Base-by-base conservation (phyloP, 2,329 filamentous ascomycete genomes). In the Arthrobotrys sphaeroides region DNA sequence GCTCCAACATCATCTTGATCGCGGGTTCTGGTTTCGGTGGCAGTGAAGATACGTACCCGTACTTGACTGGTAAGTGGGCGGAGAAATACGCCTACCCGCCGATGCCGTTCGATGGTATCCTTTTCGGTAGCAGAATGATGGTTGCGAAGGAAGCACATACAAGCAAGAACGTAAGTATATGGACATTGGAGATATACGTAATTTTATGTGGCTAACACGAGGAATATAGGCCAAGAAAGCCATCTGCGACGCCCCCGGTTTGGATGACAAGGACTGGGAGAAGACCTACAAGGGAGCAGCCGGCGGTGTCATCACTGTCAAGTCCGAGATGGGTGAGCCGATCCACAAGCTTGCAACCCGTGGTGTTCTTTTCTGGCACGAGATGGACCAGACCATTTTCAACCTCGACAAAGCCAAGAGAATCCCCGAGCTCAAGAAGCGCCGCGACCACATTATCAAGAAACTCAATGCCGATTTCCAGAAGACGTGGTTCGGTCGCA, bases 381-480 rank as follows among this genome's bases (percentile, higher is more conserved):
- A 99, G 84, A 97, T 99, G 93, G 95, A 99, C 81, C 89, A 96
- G 83, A 97, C 96, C 84, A 98, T 99, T 81, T 99, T 99, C 86
- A 91, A 89, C 81, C 85, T 99, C 55, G 94, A 97, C 83, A 97
- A 96, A 85, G 93, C 94, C 81, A 97, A 97, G 86, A 90, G 93
- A 43, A 86, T 97, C 20, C 87, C 91, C 1, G 93, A 95, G 84
- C 87, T 97, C 43, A 92, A 93, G 85, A 96, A 95, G 85, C 90
- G 91, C 81, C 90, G 92, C 61, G 90, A 92, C 55, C 91, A 96
- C 84, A 96, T 97, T 83, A 97, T 97, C 84, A 91, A 94, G 86
- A 95, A 94, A 83, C 88, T 97, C 79, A 97, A 97, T 81, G 93
- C 94, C 78, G 93, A 97, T 82, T 97, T 94, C 86, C 93, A 97